phyloP scores from a whole-genome alignment of 768 basidiomycete genomes.

The Macrolepiota albuminosa region DNA sequence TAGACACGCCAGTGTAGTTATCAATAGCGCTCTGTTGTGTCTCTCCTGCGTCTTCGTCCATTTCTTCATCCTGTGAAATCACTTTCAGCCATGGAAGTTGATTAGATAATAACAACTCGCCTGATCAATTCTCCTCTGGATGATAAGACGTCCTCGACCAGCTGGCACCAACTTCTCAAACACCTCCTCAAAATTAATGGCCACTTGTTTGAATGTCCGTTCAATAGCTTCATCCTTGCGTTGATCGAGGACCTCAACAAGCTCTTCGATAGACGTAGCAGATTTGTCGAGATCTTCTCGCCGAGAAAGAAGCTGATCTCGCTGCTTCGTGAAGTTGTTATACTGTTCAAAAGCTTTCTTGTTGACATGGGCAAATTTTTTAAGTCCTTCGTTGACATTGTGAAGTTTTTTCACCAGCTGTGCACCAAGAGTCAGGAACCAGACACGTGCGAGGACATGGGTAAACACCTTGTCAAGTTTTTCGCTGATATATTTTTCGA shows the following conservation, averaged over 20 bases:
- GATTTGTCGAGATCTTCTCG: conserved; percentile 91
- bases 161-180: conserved; percentile 96
- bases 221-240: conserved; percentile 99
- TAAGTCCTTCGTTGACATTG: conserved; percentile 84
- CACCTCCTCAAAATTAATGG: conserved; percentile 94
- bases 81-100: not conserved
- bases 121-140: conserved; percentile 87
- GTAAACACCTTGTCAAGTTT: conserved; percentile 77
- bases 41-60: conserved; percentile 68
- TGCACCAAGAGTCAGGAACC: not conserved
- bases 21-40: conserved; percentile 76
- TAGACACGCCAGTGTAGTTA: conserved; percentile 95
- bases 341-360: conserved; percentile 99
- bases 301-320: conserved; percentile 82
- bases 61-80: conserved; percentile 57
- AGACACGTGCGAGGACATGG: not conserved
- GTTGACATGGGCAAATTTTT: conserved; percentile 97
- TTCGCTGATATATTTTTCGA: conserved; percentile 87
- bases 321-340: conserved; percentile 95
- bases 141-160: conserved; percentile 86
- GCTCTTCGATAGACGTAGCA: conserved; percentile 83
- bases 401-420: conserved; percentile 95
- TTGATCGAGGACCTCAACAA: conserved; percentile 92
- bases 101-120: conserved; percentile 28
- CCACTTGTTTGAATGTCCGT: conserved; percentile 96